Evolutionary conservation across 2,329 filamentous ascomycete species (phyloP).

Genomic region (Coniochaeta ligniaria): DNA sequence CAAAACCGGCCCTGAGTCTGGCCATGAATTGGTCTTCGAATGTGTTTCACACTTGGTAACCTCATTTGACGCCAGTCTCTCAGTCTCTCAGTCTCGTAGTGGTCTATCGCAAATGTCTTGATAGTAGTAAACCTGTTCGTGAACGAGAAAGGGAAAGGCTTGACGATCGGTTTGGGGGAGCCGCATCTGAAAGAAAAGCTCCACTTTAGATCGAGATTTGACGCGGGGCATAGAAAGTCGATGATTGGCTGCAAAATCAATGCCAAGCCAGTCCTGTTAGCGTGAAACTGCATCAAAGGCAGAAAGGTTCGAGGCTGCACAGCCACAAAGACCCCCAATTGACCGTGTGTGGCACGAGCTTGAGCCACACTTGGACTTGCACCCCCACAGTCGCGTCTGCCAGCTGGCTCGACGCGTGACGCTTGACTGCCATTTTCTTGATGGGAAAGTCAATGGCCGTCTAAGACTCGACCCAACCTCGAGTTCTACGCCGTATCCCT

Average conservation of each 20-base stretch:
- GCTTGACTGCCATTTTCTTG: background rate
- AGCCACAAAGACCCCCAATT: background rate
- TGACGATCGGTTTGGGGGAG: background rate
- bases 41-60: background rate
- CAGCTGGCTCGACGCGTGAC: conserved; percentile 6
- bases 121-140: background rate
- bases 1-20: background rate
- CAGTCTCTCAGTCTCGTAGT: background rate
- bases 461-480: background rate
- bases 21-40: background rate
- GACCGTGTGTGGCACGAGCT: background rate
- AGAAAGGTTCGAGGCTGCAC: background rate
- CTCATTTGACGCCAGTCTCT: background rate
- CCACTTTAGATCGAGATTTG: background rate
- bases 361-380: background rate
- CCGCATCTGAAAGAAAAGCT: background rate
- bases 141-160: background rate
- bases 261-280: background rate
- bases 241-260: background rate
- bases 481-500: background rate
- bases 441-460: background rate
- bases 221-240: background rate
- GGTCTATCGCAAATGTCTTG: background rate
- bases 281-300: background rate
- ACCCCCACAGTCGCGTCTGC: background rate